Evolutionary conservation across 2,329 filamentous ascomycete genomes (phyloP), one percentile per base, ranked within the genome.

Genomic region (Chrysoporthe cubensis): DNA sequence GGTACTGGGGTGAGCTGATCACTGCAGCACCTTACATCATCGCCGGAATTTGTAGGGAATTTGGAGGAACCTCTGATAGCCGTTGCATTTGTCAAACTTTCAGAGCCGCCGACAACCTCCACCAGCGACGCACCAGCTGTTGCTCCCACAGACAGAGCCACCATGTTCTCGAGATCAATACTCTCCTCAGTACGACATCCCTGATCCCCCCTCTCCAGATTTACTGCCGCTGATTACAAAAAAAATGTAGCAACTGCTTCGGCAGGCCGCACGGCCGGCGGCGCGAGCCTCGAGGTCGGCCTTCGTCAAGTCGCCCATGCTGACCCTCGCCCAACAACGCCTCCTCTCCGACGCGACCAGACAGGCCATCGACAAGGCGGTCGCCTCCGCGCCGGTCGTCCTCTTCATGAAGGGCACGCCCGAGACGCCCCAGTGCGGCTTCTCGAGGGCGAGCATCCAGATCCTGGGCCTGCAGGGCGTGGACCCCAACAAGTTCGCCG

Each of bases 401-500:
- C 86, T 99, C 67, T 99, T 99, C 82, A 95, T 95, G 92, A 95
- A 95, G 81, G 92, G 92, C 66, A 94, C 92, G 6, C 92, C 92
- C 42, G 91, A 94, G 80, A 91, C 86, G 68, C 92, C 92, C 26
- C 91, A 94, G 79, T 94, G 92, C 79, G 78, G 96, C 58, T 99
- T 97, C 85, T 98, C 95, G 68, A 89, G 94, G 74, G 95, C 95
- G 65, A 93, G 88, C 78, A 97, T 99, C 78, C 94, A 98, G 84
- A 94, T 99, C 75, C 85, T 99, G 71, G 93, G 95, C 67, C 81
- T 97, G 75, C 95, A 99, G 82, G 96, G 96, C 71, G 94, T 99
- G 70, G 92, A 98, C 81, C 96, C 96, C 18, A 86, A 87, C 72
- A 98, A 98, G 83, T 99, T 99, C 78, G 92, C 94, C n/a, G 95